A percentile compares a stretch with the other conserved stretches of the same genome.
Conservation (phyloP, 768 basidiomycete species). For the Xanthoconium stramineum region DNA sequence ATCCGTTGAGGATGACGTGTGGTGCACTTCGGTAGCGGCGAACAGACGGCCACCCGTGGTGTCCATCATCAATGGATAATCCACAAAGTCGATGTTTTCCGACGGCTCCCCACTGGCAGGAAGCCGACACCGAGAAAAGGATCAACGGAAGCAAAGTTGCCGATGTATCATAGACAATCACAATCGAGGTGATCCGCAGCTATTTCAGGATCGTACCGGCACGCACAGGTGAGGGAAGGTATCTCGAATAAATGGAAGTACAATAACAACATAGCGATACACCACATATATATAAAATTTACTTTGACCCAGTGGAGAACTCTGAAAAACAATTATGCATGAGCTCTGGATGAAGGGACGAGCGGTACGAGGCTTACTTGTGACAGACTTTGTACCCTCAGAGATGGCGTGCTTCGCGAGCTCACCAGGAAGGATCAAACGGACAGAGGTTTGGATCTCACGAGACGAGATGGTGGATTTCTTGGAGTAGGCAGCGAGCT, state of each 20-base stretch:
- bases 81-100: too few species aligned
- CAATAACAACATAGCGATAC: slow-evolving; percentile 35
- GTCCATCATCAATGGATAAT: too few species aligned
- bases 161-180: not conserved
- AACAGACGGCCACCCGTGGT: not conserved
- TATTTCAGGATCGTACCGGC: not conserved
- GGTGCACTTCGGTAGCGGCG: not conserved
- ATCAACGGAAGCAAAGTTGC: not conserved
- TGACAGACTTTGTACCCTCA: slow-evolving; percentile 75
- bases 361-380: slow-evolving; percentile 43
- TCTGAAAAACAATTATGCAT: slow-evolving; percentile 32
- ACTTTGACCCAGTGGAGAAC: slow-evolving; percentile 61
- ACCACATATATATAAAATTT: slow-evolving; percentile 28
- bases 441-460: slow-evolving; percentile 83
- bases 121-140: not conserved
- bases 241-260: slow-evolving; percentile 31
- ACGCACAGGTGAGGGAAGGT: slow-evolving; percentile 15
- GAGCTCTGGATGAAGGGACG: not conserved
- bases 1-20: not conserved
- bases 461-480: slow-evolving; percentile 91
- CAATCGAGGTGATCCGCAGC: not conserved
- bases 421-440: slow-evolving; percentile 82
- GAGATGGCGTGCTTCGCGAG: slow-evolving; percentile 87
- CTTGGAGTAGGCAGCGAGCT: slow-evolving; percentile 84
- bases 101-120: too few species aligned